A percentile compares a stretch with the other conserved stretches of the same genome.
Evolutionary conservation across 228 moss, liverwort and hornwort species (phyloP).

Genomic region (Sphagnum fallax): DNA sequence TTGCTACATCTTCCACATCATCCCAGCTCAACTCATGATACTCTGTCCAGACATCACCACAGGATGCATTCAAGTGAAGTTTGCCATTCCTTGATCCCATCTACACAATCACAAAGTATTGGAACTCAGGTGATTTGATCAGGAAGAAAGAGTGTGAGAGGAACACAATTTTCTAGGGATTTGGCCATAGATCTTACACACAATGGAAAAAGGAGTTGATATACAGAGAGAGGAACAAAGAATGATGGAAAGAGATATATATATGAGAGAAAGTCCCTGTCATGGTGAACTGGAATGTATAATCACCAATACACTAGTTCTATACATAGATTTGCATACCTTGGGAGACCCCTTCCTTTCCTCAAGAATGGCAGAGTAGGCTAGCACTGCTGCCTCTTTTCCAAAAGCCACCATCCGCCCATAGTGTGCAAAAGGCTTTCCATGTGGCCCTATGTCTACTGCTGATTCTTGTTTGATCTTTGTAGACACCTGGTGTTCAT

Average conservation of each 20-base stretch:
- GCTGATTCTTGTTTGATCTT: slow-evolving; percentile 11
- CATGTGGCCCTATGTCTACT: slow-evolving; percentile 25
- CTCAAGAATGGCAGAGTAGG: slow-evolving; percentile 5
- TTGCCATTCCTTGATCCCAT: not conserved
- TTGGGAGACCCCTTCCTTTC: not conserved
- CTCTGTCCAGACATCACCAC: slow-evolving; percentile 51
- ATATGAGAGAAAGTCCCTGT: not conserved
- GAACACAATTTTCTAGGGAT: not conserved
- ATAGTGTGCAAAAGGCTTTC: slow-evolving; percentile 39
- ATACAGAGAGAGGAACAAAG: not conserved
- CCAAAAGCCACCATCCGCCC: slow-evolving; percentile 43
- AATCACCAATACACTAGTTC: not conserved
- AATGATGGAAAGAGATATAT: not conserved
- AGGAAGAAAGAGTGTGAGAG: not conserved
- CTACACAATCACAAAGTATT: not conserved
- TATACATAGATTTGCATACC: not conserved
- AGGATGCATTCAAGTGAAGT: slow-evolving; percentile 7
- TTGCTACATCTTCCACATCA: slow-evolving; percentile 18
- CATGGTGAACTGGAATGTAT: not conserved
- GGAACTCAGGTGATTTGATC: not conserved
- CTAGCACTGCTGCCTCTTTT: slow-evolving; percentile 17
- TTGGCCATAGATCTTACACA: not conserved
- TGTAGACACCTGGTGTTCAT: not conserved
- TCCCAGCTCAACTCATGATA: slow-evolving; percentile 47
- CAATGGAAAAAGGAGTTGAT: not conserved